Percentiles rank a stretch among this genome's conserved stretches.
Evolutionary conservation across 73 alveolate species (phyloP).

Genomic region (Symbiodinium natans): DNA sequence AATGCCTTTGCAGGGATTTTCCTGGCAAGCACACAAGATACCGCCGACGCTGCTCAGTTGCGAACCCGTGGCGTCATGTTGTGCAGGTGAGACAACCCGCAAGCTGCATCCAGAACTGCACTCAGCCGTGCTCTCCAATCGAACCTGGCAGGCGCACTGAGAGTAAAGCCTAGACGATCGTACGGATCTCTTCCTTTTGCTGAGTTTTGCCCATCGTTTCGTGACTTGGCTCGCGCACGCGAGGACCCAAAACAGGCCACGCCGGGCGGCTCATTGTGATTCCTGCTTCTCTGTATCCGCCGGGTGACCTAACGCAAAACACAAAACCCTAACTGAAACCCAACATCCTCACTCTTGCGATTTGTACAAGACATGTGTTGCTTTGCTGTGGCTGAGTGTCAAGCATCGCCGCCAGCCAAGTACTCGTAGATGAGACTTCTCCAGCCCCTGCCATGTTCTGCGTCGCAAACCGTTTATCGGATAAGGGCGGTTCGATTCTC

Average conservation of each 20-base stretch:
- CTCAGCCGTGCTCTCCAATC: constrained; percentile 48
- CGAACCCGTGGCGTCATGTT: constrained; percentile 53
- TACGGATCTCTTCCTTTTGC: no score
- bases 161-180: no score
- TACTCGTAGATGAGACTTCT: constrained; percentile 75
- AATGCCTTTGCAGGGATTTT: constrained; percentile 32
- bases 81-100: constrained; percentile 88
- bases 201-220: no score
- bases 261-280: constrained; percentile 20
- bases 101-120: constrained; percentile 74
- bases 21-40: not conserved
- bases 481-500: no score
- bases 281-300: constrained; percentile 45
- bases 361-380: not conserved
- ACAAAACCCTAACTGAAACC: not conserved
- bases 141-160: not conserved
- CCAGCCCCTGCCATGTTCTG: constrained; percentile 58
- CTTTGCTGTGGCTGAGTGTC: not conserved
- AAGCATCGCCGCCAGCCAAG: constrained; percentile 74
- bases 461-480: no score
- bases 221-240: no score
- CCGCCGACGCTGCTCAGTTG: not conserved
- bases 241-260: not conserved
- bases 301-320: constrained; percentile 11
- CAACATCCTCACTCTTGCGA: not conserved